phyloP scores from a whole-genome alignment of 768 basidiomycete species.

The Boletus eberwhitei region DNA sequence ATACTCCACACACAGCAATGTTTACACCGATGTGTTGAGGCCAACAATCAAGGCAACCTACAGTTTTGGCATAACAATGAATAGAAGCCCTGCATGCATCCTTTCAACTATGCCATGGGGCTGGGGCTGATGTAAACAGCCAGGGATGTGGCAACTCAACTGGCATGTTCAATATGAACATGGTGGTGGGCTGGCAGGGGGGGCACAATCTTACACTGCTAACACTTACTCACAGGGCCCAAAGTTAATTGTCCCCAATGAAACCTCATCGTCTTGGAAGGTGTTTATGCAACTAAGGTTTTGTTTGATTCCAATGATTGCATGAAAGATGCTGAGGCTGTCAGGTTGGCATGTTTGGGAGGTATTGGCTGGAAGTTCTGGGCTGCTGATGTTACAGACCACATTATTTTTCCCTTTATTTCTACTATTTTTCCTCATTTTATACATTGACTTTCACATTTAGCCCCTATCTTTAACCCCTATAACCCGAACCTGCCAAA shows the following conservation, averaged over 20 bases:
- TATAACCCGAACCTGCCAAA: too few relatives aligned
- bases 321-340: background rate
- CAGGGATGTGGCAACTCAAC: constrained; percentile 14
- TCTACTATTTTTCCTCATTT: too few relatives aligned
- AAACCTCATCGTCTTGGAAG: constrained; percentile 8
- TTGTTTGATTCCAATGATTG: constrained; percentile 1
- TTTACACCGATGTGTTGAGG: constrained; percentile 13
- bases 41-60: constrained; percentile 9
- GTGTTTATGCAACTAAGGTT: constrained; percentile 8
- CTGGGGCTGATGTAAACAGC: background rate
- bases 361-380: constrained; percentile 9
- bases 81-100: constrained; percentile 9
- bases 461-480: too few relatives aligned
- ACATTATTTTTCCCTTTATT: too few relatives aligned
- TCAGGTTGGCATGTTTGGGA: constrained; percentile 11
- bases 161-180: constrained; percentile 18
- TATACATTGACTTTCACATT: too few relatives aligned
- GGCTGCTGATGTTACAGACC: too few relatives aligned
- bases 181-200: constrained; percentile 12
- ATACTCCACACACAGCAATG: constrained; percentile 10
- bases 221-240: constrained; percentile 16
- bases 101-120: background rate
- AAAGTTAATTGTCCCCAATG: constrained; percentile 3
- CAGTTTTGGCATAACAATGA: constrained; percentile 10
- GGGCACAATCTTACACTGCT: constrained; percentile 16